Percentiles rank a stretch among this genome's conserved stretches.
These are phyloP conservation scores for Agroathelia rolfsii DNA, from an alignment of 1,284 basidiomycete species.

Conservation along the genomic window DNA sequence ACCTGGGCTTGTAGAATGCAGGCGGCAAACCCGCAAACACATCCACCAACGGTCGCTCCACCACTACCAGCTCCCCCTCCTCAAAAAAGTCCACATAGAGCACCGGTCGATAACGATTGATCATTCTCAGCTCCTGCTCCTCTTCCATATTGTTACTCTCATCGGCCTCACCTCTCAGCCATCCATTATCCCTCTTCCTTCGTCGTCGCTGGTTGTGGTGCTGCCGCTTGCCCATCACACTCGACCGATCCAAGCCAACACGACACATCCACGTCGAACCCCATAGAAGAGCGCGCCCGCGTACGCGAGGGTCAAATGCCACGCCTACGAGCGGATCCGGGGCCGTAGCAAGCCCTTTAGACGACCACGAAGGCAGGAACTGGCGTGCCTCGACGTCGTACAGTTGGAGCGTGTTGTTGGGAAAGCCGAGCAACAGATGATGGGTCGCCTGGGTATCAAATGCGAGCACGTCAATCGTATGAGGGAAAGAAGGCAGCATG, in stretches of 20 bases:
- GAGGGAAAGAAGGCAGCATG: constrained; percentile 70
- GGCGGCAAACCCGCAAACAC: constrained; percentile 75
- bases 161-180: constrained; percentile 12
- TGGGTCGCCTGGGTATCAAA: constrained; percentile 59
- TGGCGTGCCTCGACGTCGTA: constrained; percentile 79
- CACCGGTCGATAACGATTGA: constrained; percentile 77
- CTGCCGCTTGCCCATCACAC: constrained; percentile 18
- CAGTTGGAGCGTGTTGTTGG: constrained; percentile 72
- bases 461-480: constrained; percentile 57
- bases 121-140: constrained; percentile 44
- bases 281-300: constrained; percentile 48
- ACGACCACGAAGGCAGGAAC: constrained; percentile 74
- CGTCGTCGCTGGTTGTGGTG: constrained; percentile 29
- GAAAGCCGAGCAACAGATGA: constrained; percentile 67
- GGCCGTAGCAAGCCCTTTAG: constrained; percentile 45
- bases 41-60: constrained; percentile 85
- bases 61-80: constrained; percentile 69
- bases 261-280: constrained; percentile 83
- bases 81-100: constrained; percentile 70
- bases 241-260: constrained; percentile 43
- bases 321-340: constrained; percentile 72
- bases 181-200: constrained; percentile 18
- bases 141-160: constrained; percentile 20
- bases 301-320: constrained; percentile 42
- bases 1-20: constrained; percentile 77